These are phyloP conservation scores for Blastomyces percursus DNA, from an alignment of 2,329 filamentous ascomycete genomes.

Conservation along the genomic window DNA sequence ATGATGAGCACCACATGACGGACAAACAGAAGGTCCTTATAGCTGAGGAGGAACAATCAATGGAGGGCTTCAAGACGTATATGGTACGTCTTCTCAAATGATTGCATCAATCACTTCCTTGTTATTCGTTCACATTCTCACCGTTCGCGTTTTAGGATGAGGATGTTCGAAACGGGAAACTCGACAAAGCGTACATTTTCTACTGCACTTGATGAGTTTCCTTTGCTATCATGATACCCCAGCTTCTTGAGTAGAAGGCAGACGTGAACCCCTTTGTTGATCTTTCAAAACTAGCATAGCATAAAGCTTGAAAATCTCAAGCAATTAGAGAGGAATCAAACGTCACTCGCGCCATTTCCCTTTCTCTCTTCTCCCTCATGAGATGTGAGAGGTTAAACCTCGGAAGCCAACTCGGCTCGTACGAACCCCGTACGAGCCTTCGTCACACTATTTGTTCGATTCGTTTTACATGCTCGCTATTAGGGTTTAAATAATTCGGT, in stretches of 20 bases:
- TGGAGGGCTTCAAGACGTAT: background rate
- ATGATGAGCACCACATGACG: constrained; percentile 6
- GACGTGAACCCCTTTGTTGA: too few species aligned
- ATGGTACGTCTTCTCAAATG: background rate
- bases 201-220: constrained; percentile 8
- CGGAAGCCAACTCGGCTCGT: too few species aligned
- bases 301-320: too few species aligned
- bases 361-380: too few species aligned
- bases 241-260: background rate
- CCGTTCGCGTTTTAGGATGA: background rate
- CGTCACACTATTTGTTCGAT: too few species aligned
- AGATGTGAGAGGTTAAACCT: too few species aligned
- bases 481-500: too few species aligned
- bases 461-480: too few species aligned
- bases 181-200: constrained; percentile 9
- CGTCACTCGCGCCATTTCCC: too few species aligned
- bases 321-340: too few species aligned
- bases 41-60: constrained; percentile 4
- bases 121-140: background rate
- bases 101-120: background rate
- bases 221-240: constrained; percentile 2
- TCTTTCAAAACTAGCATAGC: too few species aligned
- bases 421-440: too few species aligned
- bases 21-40: constrained; percentile 5
- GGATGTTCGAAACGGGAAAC: constrained; percentile 6